Evolutionary conservation across 305 asterid species (phyloP), one percentile per base, ranked within the genome.

Genomic region (Fraxinus velutina): DNA sequence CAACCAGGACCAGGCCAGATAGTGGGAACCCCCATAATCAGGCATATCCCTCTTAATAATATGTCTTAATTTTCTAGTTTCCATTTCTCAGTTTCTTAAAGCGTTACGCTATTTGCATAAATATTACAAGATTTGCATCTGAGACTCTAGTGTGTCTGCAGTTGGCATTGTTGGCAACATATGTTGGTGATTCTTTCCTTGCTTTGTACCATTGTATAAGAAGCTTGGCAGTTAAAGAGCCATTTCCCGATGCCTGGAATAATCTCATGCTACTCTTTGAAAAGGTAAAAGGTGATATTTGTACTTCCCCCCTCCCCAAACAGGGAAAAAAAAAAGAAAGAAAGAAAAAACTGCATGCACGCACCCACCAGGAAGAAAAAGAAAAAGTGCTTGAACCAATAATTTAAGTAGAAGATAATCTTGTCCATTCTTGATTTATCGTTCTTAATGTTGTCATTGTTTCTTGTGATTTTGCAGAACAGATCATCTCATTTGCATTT

Each of bases 21-120:
- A 90, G 97, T 78, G 99, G 99, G 60, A 95, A 93, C 83, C 98
- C 99, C 73, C 99, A 95, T 86, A 95, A 95, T 88, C 99, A 95
- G 95, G 99, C 90, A 80, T 6, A 66, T 80, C 50, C 13, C 42
- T 55, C n/a, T 27, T 17, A 30, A 60, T 27, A 24, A 30, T 68
- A 2, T 66, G 30, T 30, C 55, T 9, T 50, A 3, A 4, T 52
- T 55, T 74, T 57, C 44, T 29, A 60, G 34, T 2, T 72, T 32
- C 39, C 36, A 32, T n/a, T 6, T 66, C n/a, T 30, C 29, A 74
- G 34, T 70, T 27, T 30, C 37, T 36, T 27, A 30, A 32, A 72
- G 2, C 57, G 17, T 27, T 24, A 42, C 9, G 42, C 10, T 9
- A 10, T 29, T 10, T 42, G 22, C 33, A 8, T n/a, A 30, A 30